A percentile compares a stretch with the other conserved stretches of the same genome.
Evolutionary conservation across 2,329 filamentous ascomycete genomes (phyloP).

Genomic region (Colletotrichum horii): DNA sequence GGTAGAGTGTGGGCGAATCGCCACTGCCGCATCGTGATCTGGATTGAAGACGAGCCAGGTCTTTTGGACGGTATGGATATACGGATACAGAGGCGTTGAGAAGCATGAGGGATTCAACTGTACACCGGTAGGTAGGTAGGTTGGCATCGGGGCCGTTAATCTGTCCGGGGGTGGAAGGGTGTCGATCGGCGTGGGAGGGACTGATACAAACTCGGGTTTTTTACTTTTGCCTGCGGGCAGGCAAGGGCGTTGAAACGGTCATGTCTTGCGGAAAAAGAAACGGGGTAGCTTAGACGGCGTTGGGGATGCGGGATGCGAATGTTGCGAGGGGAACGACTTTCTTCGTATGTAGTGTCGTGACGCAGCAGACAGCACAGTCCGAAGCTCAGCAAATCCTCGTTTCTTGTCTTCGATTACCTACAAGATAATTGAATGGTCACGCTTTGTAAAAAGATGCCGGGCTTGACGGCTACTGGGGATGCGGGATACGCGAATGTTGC

Average conservation of each 20-base stretch:
- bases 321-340: neutral
- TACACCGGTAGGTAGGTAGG: too few relatives aligned
- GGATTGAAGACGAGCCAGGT: accelerated
- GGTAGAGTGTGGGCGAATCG: too few relatives aligned
- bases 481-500: neutral
- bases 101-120: too few relatives aligned
- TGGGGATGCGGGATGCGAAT: neutral
- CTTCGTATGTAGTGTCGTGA: neutral
- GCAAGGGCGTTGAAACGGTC: too few relatives aligned
- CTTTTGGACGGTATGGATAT: neutral
- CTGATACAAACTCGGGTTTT: too few relatives aligned
- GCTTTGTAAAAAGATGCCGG: neutral
- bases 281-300: neutral
- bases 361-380: too few relatives aligned
- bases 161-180: neutral
- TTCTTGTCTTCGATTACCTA: accelerated
- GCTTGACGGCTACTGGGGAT: neutral
- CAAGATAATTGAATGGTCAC: neutral
- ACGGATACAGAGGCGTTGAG: accelerated
- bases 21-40: neutral
- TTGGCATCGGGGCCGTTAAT: neutral
- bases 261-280: neutral
- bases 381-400: too few relatives aligned
- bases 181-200: too few relatives aligned
- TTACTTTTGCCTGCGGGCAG: too few relatives aligned